A percentile compares a stretch with the other conserved stretches of the same genome.
Conservation (phyloP, 108 stramenopile species). For the Skeletonema potamos region DNA sequence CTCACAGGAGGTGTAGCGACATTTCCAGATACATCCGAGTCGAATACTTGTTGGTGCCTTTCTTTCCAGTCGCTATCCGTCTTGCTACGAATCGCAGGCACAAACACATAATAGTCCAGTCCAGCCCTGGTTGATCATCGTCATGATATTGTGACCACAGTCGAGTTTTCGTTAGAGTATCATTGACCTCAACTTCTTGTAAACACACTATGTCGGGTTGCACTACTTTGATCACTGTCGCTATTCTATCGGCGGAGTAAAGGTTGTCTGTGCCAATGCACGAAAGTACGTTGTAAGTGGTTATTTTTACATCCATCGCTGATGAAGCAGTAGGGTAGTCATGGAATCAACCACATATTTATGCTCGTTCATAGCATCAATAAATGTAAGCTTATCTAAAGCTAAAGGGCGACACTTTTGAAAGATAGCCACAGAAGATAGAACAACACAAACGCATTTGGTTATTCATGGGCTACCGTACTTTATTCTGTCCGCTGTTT, state of each 20-base stretch:
- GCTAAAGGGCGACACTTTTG: too few relatives aligned
- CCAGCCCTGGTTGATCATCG: slow-evolving; percentile 4
- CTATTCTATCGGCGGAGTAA: not conserved
- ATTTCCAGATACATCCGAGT: not conserved
- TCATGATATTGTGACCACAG: slow-evolving; percentile 4
- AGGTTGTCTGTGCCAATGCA: slow-evolving; percentile 9
- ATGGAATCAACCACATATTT: too few relatives aligned
- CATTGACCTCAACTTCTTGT: slow-evolving; percentile 61
- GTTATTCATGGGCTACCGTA: too few relatives aligned
- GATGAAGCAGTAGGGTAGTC: too few relatives aligned
- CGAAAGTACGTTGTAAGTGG: slow-evolving; percentile 14
- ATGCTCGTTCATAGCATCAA: too few relatives aligned
- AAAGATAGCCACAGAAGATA: too few relatives aligned
- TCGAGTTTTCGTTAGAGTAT: not conserved
- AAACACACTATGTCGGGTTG: slow-evolving; percentile 56
- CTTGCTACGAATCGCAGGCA: slow-evolving; percentile 5
- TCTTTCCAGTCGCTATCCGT: slow-evolving; percentile 16
- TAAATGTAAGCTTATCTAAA: too few relatives aligned
- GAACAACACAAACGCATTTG: too few relatives aligned
- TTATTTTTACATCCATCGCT: not conserved
- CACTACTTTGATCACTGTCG: not conserved
- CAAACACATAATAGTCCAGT: slow-evolving; percentile 6
- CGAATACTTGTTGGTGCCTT: not conserved
- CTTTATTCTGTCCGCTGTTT: too few relatives aligned
- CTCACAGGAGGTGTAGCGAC: not conserved